Percentiles rank a stretch among this genome's conserved stretches.
Conservation (phyloP, 2,329 filamentous ascomycete species). For the Didymellaceae sp. region DNA sequence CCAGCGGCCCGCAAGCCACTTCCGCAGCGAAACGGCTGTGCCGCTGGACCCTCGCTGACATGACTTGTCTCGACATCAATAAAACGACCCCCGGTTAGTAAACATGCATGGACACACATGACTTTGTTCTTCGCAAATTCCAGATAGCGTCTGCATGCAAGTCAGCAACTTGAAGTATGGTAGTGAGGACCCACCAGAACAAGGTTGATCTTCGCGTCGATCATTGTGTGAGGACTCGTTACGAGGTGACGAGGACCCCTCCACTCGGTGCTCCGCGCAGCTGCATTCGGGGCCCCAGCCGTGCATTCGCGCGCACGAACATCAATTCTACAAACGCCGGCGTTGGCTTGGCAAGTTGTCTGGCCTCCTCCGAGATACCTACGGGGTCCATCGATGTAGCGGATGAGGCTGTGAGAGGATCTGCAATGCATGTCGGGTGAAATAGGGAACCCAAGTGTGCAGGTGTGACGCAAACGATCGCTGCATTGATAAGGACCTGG, state of each 20-base stretch:
- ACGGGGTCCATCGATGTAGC: background rate
- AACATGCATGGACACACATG: background rate
- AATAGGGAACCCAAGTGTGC: background rate
- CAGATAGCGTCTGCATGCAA: no score
- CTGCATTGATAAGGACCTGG: constrained; percentile 4
- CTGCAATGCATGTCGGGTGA: constrained; percentile 1
- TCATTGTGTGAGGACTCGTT: constrained; percentile 8
- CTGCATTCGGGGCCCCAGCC: background rate
- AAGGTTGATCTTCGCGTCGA: constrained; percentile 4
- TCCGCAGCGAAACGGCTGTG: constrained; percentile 3
- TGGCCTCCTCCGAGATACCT: background rate
- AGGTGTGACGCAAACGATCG: constrained; percentile 7
- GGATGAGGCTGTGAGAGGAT: constrained; percentile 8
- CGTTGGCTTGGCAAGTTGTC: background rate
- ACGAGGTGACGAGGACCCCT: no score
- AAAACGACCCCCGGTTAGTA: background rate
- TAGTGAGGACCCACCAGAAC: background rate
- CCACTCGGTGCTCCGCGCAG: background rate
- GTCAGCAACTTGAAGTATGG: background rate
- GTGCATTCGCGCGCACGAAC: background rate
- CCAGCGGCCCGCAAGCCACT: constrained; percentile 14
- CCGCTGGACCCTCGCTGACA: background rate
- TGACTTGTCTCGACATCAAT: background rate
- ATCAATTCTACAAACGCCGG: constrained; percentile 3
- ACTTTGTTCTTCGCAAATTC: background rate